Conservation (phyloP, 2,329 filamentous ascomycete species). For the Neospermospora avenae region DNA sequence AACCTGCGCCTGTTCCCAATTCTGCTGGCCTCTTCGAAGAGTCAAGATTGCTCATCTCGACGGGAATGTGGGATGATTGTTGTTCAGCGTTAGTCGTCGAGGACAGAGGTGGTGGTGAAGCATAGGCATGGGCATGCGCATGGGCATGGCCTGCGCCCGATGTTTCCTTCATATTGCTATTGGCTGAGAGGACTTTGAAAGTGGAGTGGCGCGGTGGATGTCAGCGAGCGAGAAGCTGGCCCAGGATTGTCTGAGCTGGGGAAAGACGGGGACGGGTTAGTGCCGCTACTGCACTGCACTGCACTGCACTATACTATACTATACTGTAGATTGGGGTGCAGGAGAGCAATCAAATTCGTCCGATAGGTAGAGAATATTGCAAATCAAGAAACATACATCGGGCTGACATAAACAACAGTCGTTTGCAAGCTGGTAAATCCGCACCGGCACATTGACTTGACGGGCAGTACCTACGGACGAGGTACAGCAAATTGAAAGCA, state of each 20-base stretch:
- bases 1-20: conserved; percentile 15
- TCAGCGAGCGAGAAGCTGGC: background rate
- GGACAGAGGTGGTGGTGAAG: conserved; percentile 13
- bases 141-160: conserved; percentile 14
- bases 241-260: conserved; percentile 5
- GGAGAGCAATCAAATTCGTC: background rate
- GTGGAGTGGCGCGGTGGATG: background rate
- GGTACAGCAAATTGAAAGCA: background rate
- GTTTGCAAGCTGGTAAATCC: background rate
- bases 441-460: background rate
- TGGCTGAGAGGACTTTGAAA: conserved; percentile 13
- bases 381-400: background rate
- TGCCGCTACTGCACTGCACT: background rate
- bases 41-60: conserved; percentile 30
- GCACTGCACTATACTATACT: too few relatives aligned
- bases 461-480: background rate
- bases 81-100: conserved; percentile 14
- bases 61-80: conserved; percentile 12
- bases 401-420: background rate
- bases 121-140: conserved; percentile 12
- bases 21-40: conserved; percentile 16
- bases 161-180: conserved; percentile 22
- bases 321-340: background rate
- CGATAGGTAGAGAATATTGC: background rate
- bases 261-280: conserved; percentile 2